Percentiles rank a stretch among this genome's conserved stretches.
phyloP scores from a whole-genome alignment of 192 early-diverging fungal species.

The Cladochytrium replicatum region DNA sequence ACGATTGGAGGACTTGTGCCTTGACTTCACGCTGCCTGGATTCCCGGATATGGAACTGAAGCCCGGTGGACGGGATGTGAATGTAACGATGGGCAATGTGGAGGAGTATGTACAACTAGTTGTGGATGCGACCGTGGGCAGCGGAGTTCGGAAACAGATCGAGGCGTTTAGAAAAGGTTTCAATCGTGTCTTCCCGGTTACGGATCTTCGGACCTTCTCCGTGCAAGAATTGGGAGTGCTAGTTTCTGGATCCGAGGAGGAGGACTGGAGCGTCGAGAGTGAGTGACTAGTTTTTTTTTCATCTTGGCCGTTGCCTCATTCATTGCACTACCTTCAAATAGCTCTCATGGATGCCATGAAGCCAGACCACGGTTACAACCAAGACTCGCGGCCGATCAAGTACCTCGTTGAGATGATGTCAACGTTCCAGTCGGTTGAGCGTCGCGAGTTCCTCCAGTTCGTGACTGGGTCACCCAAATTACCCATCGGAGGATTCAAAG shows the following conservation, averaged over 20 bases:
- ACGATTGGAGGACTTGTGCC: constrained; percentile 44
- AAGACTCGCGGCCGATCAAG: constrained; percentile 56
- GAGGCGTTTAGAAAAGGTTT: constrained; percentile 77
- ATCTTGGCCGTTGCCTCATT: neutral
- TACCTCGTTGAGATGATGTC: constrained; percentile 61
- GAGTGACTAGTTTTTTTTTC: constrained; percentile 14
- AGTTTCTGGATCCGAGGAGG: constrained; percentile 52
- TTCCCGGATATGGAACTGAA: constrained; percentile 60
- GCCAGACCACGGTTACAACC: constrained; percentile 75
- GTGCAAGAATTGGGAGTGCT: constrained; percentile 60
- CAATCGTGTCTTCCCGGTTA: constrained; percentile 63
- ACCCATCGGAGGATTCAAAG: constrained; percentile 83
- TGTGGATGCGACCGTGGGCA: constrained; percentile 49
- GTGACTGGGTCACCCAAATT: constrained; percentile 82
- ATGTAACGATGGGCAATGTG: constrained; percentile 76
- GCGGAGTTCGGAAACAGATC: constrained; percentile 58
- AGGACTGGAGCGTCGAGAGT: constrained; percentile 68
- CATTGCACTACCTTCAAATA: constrained; percentile 14
- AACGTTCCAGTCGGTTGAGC: constrained; percentile 44
- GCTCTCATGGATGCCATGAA: constrained; percentile 60
- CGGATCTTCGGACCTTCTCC: constrained; percentile 58
- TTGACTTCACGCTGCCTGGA: constrained; percentile 85
- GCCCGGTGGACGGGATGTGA: constrained; percentile 45
- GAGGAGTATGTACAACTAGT: constrained; percentile 62
- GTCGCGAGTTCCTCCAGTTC: constrained; percentile 74